Evolutionary conservation across 345 rosid genomes (phyloP), one percentile per base, ranked within the genome.

Genomic region (Zanthoxylum bungeanum): DNA sequence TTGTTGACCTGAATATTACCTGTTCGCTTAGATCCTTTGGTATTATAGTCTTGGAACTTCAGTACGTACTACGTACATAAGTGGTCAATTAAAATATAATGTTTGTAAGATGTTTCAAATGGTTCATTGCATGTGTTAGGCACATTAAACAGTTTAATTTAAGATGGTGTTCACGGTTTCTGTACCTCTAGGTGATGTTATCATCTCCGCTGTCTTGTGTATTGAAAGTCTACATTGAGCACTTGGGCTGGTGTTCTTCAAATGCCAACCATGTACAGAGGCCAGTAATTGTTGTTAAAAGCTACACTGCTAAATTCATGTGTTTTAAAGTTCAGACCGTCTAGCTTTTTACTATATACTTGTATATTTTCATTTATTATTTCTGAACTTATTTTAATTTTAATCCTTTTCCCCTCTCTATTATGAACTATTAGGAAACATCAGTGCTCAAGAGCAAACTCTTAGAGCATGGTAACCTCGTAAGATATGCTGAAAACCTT

Each of bases 401-500:
- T 44, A 63, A 27, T 46, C 57, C 50, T 71, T 59, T 69, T 64
- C 42, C 3, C n/a, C 9, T 44, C 66, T 68, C 28, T 50, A 67
- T 62, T 64, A n/a, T 68, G 68, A 56, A 55, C 60, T 76, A 66
- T 68, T 75, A 92, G 99, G 97, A 86, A 73, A 73, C 85, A 12
- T 95, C 99, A 21, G 79, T 72, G 63, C 83, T 95, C 62, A 87
- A 85, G 52, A 51, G 68, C 71, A 77, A 85, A 73, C 89, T 95
- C 75, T 64, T 83, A 73, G 91, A 88, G 81, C 87, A 87, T 60
- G 59, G 69, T 42, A 95, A 86, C 73, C 78, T 95, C 27, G 69
- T 91, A 60, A 78, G 84, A 66, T 95, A 86, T 80, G 92, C 92
- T 24, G 96, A 87, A 75, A 91, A 77, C 69, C 85, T 80, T 21